A percentile compares a stretch with the other conserved stretches of the same genome.
Conservation (phyloP, 345 rosid species). For the Lepidium aucheri region DNA sequence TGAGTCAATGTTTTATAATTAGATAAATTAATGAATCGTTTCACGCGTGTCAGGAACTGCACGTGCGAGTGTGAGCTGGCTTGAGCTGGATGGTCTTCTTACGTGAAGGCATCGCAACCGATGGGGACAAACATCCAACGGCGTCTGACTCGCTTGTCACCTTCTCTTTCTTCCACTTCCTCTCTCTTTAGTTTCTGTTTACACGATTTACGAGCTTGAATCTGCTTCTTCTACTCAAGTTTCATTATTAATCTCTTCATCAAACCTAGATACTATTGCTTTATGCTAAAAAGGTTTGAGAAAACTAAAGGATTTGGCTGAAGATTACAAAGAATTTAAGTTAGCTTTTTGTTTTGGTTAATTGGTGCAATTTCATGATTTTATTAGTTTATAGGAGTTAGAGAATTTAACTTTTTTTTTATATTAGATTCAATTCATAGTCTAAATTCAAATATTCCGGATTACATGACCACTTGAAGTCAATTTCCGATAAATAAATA, state of each 20-base stretch:
- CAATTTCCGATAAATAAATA: too few relatives aligned
- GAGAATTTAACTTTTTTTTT: too few relatives aligned
- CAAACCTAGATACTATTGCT: background rate
- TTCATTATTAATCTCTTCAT: background rate
- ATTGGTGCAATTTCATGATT: too few relatives aligned
- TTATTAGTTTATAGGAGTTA: too few relatives aligned
- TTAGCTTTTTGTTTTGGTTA: too few relatives aligned
- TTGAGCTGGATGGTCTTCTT: slow-evolving; percentile 28
- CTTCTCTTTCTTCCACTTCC: slow-evolving; percentile 27
- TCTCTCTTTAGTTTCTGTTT: slow-evolving; percentile 10
- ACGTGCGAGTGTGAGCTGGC: slow-evolving; percentile 37
- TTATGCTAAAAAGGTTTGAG: background rate
- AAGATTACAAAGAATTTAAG: background rate
- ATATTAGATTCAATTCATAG: too few relatives aligned
- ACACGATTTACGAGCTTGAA: slow-evolving; percentile 17
- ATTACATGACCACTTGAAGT: too few relatives aligned
- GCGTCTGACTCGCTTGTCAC: slow-evolving; percentile 35
- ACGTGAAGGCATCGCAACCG: slow-evolving; percentile 31
- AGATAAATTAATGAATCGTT: slow-evolving; percentile 11
- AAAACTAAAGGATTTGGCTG: background rate
- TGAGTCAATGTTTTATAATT: slow-evolving; percentile 19
- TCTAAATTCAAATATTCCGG: too few relatives aligned
- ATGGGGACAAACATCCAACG: slow-evolving; percentile 43
- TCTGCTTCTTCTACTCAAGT: slow-evolving; percentile 7
- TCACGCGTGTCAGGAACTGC: slow-evolving; percentile 28